Base-by-base conservation (phyloP, 2,329 filamentous ascomycete species). In the Aureobasidium musti region DNA sequence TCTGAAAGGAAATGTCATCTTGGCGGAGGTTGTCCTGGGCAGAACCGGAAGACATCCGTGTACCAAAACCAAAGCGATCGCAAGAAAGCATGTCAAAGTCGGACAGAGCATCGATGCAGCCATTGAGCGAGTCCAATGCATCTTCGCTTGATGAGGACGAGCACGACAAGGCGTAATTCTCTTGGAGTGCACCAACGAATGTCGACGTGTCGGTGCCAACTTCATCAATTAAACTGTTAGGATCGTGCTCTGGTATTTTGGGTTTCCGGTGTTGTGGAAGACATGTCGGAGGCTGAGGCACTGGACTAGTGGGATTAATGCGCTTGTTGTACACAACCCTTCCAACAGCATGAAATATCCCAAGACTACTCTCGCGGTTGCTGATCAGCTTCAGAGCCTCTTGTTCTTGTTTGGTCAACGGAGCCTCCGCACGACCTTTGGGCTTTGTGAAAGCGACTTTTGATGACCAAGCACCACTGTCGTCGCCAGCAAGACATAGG, bases 271-370 rank as follows among this genome's bases (percentile, higher is more conserved):
- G 75, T 63, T 81, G 78, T 0, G 81, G 79, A 35, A 82, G 77
- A 72, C 79, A 81, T 47, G 76, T 72, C 23, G 82, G 80, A 17
- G 82, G 82, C 60, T 82, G 80, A 45, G 77, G 68, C 3, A 78
- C 71, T 52, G 74, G 72, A 52, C 76, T 71, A 14, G 82, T 78
- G 4, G 77, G 75, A 33, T 89, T 87, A 26, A 90, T 84, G 53
- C 95, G 86, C 76, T 97, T 99, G 80, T 99, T 99, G 80, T 98
- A 96, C 0, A 98, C 89, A 2, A 99, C 91, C 75, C 95, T 97
- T 3, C 94, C 95, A 14, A 98, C 91, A 0, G 95, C 92, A 76
- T 99, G 95, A 74, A 99, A 99, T 60, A 99, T 92, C 1, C 94
- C 95, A 2, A 99, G 82, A 69, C 89, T 97, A 19, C 91, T 89